phyloP scores from a whole-genome alignment of 208 protist species.

The Trypanosoma theileri region DNA sequence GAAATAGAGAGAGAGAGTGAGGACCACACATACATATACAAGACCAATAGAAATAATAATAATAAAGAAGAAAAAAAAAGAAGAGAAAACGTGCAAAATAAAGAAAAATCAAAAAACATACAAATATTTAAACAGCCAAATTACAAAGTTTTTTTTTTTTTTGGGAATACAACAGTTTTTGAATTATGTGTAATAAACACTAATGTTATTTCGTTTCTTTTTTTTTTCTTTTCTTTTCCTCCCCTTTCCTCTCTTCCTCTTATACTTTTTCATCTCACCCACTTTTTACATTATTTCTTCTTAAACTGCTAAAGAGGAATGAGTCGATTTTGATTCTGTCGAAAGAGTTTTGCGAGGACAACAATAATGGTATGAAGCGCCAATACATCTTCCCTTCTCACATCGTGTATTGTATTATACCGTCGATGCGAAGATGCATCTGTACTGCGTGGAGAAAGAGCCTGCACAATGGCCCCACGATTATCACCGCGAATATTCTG shows the following conservation, averaged over 20 bases:
- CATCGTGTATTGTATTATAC: constrained; percentile 52
- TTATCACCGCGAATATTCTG: constrained; percentile 39
- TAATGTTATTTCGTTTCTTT: neutral
- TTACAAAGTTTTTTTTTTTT: too few species aligned
- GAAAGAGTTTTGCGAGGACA: constrained; percentile 73
- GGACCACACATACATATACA: neutral
- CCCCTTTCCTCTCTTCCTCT: neutral
- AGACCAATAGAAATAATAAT: constrained; percentile 3
- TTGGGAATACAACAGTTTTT: too few species aligned
- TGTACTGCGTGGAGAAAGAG: constrained; percentile 14
- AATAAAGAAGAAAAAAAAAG: constrained; percentile 5
- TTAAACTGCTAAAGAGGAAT: constrained; percentile 60
- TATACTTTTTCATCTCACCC: too few species aligned
- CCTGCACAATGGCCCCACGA: constrained; percentile 44
- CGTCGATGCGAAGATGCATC: neutral
- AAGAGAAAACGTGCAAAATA: constrained; percentile 3
- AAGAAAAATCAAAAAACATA: neutral
- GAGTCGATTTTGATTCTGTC: constrained; percentile 78
- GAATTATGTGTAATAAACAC: too few species aligned
- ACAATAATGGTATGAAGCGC: constrained; percentile 72
- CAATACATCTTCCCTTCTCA: constrained; percentile 58
- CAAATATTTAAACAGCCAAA: neutral
- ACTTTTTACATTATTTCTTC: neutral
- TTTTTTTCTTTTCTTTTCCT: neutral
- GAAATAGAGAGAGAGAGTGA: neutral